Percentiles rank a stretch among this genome's conserved stretches.
Conservation (phyloP, 441 rosid species). For the Bocquillonia castaneifolia region DNA sequence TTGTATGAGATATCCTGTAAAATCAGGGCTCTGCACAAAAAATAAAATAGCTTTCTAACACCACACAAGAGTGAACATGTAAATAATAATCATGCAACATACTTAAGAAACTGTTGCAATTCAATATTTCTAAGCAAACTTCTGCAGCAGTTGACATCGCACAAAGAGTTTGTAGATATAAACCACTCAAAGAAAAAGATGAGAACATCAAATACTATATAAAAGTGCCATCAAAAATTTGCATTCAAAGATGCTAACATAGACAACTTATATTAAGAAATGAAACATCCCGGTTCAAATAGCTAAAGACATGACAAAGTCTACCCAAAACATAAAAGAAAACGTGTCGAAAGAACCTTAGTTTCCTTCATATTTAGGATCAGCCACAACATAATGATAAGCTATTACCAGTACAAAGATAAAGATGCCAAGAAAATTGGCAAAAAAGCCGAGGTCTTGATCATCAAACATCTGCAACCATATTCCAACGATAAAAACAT, state of each 20-base stretch:
- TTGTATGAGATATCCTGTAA: conserved; percentile 29
- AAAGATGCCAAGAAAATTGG: conserved; percentile 81
- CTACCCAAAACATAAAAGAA: not conserved
- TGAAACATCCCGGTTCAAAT: not conserved
- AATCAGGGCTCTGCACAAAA: conserved; percentile 19
- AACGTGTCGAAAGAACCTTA: conserved; percentile 9
- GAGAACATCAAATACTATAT: not conserved
- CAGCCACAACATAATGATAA: conserved; percentile 76
- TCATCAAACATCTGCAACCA: conserved; percentile 70
- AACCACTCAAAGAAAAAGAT: not conserved
- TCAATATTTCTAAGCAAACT: not conserved
- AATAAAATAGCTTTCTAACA: not conserved
- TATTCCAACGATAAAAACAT: not conserved
- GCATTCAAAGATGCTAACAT: conserved; percentile 3
- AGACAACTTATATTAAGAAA: not conserved
- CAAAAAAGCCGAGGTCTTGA: conserved; percentile 73
- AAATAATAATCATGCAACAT: not conserved
- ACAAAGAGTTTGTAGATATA: not conserved
- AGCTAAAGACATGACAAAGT: not conserved
- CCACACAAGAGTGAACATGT: not conserved
- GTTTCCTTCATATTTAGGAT: conserved; percentile 67
- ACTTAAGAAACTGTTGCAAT: not conserved
- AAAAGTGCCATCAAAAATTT: not conserved
- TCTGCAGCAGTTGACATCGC: not conserved
- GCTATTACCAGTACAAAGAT: conserved; percentile 73